Percentiles rank a stretch among this genome's conserved stretches.
Evolutionary conservation across 495 filamentous ascomycete genomes (phyloP).

Genomic region (Ascodesmis nigricans): DNA sequence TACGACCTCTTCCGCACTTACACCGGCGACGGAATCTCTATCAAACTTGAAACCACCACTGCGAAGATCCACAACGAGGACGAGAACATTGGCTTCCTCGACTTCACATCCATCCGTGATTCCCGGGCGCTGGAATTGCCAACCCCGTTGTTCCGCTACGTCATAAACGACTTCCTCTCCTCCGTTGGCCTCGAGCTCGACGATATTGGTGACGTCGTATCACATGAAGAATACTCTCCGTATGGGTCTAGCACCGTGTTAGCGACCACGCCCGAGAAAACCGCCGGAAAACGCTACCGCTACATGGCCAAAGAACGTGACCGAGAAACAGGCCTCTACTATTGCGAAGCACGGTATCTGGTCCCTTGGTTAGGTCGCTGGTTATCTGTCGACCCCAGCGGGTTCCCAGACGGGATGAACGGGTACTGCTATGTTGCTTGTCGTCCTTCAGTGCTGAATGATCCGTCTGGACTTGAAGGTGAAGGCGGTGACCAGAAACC

Average conservation of each 20-base stretch:
- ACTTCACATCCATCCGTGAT: not conserved
- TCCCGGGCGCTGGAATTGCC: not conserved
- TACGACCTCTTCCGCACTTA: conserved; percentile 13
- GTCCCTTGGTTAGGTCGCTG: conserved; percentile 21
- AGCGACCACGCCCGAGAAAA: conserved; percentile 1
- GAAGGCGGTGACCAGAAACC: too few species aligned
- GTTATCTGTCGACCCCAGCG: conserved; percentile 20
- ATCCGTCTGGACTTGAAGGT: too few species aligned
- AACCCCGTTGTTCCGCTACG: conserved; percentile 5
- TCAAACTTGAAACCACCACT: too few species aligned
- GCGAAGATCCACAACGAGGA: too few species aligned
- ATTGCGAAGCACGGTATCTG: conserved; percentile 22
- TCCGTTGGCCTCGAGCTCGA: conserved; percentile 20
- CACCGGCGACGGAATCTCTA: conserved; percentile 2
- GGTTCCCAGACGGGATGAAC: conserved; percentile 19
- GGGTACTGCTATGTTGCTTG: conserved; percentile 16
- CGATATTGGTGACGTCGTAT: conserved; percentile 15
- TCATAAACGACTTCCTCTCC: conserved; percentile 4
- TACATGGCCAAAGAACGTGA: conserved; percentile 21
- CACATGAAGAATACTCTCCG: conserved; percentile 24
- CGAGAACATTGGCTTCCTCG: not conserved
- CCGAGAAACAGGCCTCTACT: conserved; percentile 22
- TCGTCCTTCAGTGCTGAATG: too few species aligned
- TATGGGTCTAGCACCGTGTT: conserved; percentile 20
- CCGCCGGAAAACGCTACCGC: conserved; percentile 17